These are phyloP conservation scores for Candida mattraensis DNA, from an alignment of 805 yeast genomes.

Conservation along the genomic window DNA sequence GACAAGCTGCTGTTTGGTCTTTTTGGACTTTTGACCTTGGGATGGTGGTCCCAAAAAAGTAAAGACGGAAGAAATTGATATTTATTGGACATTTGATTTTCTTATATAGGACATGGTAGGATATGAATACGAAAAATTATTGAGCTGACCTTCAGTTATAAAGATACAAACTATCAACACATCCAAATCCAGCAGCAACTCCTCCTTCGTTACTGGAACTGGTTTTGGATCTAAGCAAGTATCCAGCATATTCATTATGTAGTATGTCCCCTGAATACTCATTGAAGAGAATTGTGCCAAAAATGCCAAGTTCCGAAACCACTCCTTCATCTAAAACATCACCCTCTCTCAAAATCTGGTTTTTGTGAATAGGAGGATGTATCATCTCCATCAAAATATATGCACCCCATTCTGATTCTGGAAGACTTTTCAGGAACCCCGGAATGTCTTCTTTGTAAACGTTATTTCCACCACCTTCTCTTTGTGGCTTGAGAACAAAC, in stretches of 20 bases:
- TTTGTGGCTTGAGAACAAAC: constrained; percentile 91
- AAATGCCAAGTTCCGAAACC: constrained; percentile 88
- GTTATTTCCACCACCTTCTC: constrained; percentile 99
- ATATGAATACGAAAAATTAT: no score
- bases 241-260: constrained; percentile 73
- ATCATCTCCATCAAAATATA: constrained; percentile 94
- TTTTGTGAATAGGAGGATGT: constrained; percentile 66
- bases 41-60: constrained; percentile 35
- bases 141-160: constrained; percentile 26
- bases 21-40: constrained; percentile 28
- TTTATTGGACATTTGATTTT: constrained; percentile 3
- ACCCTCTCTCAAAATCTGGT: constrained; percentile 70
- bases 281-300: constrained; percentile 80
- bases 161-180: constrained; percentile 81
- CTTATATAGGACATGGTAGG: no score
- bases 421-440: constrained; percentile 54
- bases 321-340: constrained; percentile 67
- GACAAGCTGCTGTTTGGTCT: constrained; percentile 28
- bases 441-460: constrained; percentile 88
- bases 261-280: constrained; percentile 55
- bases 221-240: constrained; percentile 85
- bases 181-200: constrained; percentile 98
- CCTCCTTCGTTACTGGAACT: constrained; percentile 94
- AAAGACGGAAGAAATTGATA: constrained; percentile 21
- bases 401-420: constrained; percentile 79